These are phyloP conservation scores for Trichomonascaceae sp. DNA, from an alignment of 1,139 yeast species.

Conservation along the genomic window DNA sequence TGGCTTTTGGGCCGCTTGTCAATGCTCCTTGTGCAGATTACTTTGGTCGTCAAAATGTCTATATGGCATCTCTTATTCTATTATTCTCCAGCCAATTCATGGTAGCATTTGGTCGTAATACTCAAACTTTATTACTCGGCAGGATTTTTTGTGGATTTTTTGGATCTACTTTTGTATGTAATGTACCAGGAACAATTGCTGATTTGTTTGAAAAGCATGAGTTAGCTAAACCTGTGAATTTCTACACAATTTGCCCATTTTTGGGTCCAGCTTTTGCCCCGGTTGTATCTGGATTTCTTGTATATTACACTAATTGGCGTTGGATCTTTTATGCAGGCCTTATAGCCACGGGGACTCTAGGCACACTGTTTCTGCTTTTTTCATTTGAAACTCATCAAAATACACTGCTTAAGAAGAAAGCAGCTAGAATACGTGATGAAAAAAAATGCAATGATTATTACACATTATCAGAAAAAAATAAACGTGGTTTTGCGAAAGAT, in stretches of 20 bases:
- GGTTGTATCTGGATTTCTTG: constrained; percentile 59
- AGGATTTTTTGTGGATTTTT: constrained; percentile 64
- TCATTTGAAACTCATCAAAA: constrained; percentile 76
- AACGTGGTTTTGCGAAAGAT: neutral
- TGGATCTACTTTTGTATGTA: constrained; percentile 64
- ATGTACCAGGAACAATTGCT: constrained; percentile 71
- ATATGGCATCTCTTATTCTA: constrained; percentile 49
- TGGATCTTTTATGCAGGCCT: constrained; percentile 61
- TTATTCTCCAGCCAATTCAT: constrained; percentile 60
- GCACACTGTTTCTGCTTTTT: constrained; percentile 46
- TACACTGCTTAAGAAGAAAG: constrained; percentile 51
- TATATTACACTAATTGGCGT: constrained; percentile 46
- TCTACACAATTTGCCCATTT: constrained; percentile 67
- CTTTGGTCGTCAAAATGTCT: constrained; percentile 63
- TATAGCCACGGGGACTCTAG: constrained; percentile 59
- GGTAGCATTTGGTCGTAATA: constrained; percentile 58
- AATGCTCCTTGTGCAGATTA: constrained; percentile 73
- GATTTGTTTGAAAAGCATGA: constrained; percentile 55
- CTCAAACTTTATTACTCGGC: constrained; percentile 57
- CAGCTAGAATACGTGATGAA: constrained; percentile 48
- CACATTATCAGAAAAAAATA: constrained; percentile 43
- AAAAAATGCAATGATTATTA: constrained; percentile 50
- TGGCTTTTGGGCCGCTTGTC: constrained; percentile 62
- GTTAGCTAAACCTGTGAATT: constrained; percentile 63
- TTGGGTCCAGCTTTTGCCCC: constrained; percentile 76